Evolutionary conservation across 2,329 filamentous ascomycete genomes (phyloP).

Genomic region (Penicillium sp.): DNA sequence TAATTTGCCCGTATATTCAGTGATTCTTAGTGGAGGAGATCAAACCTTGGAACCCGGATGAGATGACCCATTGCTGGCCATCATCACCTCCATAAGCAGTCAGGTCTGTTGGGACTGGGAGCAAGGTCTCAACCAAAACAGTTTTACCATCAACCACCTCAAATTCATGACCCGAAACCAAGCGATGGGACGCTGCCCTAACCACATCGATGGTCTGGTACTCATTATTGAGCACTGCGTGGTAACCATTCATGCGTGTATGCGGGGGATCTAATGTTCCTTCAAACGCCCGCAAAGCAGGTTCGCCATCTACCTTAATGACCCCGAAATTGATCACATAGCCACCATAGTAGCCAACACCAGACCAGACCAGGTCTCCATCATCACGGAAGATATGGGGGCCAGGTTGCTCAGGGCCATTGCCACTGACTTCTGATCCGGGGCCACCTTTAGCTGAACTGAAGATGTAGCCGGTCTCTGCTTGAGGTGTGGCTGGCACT

Average conservation of each 20-base stretch:
- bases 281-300: conserved; percentile 56
- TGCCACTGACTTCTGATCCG: too few relatives aligned
- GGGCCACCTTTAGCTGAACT: conserved; percentile 35
- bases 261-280: conserved; percentile 53
- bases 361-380: conserved; percentile 59
- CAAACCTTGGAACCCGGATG: conserved; percentile 55
- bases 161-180: conserved; percentile 58
- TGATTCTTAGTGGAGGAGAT: not conserved
- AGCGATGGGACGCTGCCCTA: conserved; percentile 47
- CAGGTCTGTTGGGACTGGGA: conserved; percentile 50
- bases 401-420: conserved; percentile 45
- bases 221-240: conserved; percentile 53
- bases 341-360: conserved; percentile 53
- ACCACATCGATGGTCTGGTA: conserved; percentile 57
- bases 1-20: not conserved
- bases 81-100: conserved; percentile 46
- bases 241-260: conserved; percentile 56
- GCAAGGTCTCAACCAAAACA: conserved; percentile 54
- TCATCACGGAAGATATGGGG: conserved; percentile 58
- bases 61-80: conserved; percentile 55
- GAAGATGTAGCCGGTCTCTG: conserved; percentile 41
- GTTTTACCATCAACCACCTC: conserved; percentile 54
- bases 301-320: conserved; percentile 50
- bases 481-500: conserved; percentile 33
- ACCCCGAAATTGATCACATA: conserved; percentile 55